These are phyloP conservation scores for Stagonosporopsis rhizophila DNA, from an alignment of 2,329 filamentous ascomycete genomes.

Conservation along the genomic window DNA sequence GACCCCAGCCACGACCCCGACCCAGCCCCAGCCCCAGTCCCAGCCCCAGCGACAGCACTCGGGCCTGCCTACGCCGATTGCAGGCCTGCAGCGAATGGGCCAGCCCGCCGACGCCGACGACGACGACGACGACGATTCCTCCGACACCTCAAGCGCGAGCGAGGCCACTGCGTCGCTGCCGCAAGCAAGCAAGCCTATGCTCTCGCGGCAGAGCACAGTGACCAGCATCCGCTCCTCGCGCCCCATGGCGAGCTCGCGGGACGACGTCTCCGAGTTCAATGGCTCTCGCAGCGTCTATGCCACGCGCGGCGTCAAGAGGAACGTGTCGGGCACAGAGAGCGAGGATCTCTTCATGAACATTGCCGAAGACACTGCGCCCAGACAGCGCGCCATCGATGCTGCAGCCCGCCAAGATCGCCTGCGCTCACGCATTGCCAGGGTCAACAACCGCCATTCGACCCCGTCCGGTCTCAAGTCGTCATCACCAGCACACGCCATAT, in stretches of 20 bases:
- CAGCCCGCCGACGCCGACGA: slow-evolving; percentile 31
- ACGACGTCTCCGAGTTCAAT: slow-evolving; percentile 43
- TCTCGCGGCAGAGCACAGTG: slow-evolving; percentile 31
- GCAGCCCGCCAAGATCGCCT: slow-evolving; percentile 34
- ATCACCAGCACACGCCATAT: slow-evolving; percentile 32
- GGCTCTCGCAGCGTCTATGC: slow-evolving; percentile 31
- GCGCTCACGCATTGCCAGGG: slow-evolving; percentile 48
- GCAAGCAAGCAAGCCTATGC: slow-evolving; percentile 23
- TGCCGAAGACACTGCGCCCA: slow-evolving; percentile 47
- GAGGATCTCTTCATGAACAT: slow-evolving; percentile 55
- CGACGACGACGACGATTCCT: slow-evolving; percentile 22
- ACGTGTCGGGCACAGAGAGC: slow-evolving; percentile 15
- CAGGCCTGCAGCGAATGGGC: slow-evolving; percentile 24
- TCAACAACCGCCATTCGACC: slow-evolving; percentile 45
- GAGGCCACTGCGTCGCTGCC: slow-evolving; percentile 21
- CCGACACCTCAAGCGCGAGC: slow-evolving; percentile 25
- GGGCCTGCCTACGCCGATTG: slow-evolving; percentile 13
- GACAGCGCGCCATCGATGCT: slow-evolving; percentile 34
- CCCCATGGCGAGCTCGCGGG: slow-evolving; percentile 39
- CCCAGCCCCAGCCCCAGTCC: slow-evolving; percentile 2
- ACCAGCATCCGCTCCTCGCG: slow-evolving; percentile 26
- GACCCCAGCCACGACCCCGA: slow-evolving; percentile 21
- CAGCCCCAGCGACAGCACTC: slow-evolving; percentile 16
- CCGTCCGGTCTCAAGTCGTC: slow-evolving; percentile 40
- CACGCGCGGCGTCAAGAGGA: slow-evolving; percentile 24